Evolutionary conservation across 192 early-diverging fungal genomes (phyloP), one percentile per base, ranked within the genome.

Genomic region (Coemansia sp.): DNA sequence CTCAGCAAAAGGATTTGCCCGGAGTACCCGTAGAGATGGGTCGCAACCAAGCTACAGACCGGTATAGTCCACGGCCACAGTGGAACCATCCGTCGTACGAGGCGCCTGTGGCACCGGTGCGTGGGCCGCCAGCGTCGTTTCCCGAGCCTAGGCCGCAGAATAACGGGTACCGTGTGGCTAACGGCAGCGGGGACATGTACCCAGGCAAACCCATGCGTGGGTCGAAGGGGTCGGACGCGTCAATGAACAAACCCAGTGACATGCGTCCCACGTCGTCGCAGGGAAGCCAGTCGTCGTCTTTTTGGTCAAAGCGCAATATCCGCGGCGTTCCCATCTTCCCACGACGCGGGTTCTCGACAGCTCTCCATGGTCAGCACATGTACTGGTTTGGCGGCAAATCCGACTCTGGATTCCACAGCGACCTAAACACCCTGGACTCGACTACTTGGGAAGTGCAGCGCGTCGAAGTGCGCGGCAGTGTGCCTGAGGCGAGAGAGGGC

Each of bases 331-430:
- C 68, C 21, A 57, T 75, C 68, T 85, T 85, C 37, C 84, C 84
- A n/a, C 73, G 84, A 10, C 72, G 76, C 47, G 84, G 79, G 21
- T 85, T 82, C 67, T 81, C 84, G 6, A 62, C 76, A 1, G 76
- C 84, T 4, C 73, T 77, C 43, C 70, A 82, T 60, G 76, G 69
- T 37, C 64, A 73, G 33, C 66, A 74, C 19, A 53, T 77, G 46
- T 72, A 75, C 46, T 75, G 79, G 72, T 85, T 85, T 26, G 84
- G 84, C 38, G 84, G 84, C 60, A 80, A 80, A 65, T 57, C 71
- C 8, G 73, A 74, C 66, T 58, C 69, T n/a, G 62, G 68, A 23
- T 68, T 76, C 28, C 67, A 69, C 60, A 73, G 77, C 70, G 79
- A 82, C 61, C 70, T 85, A 23, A 61, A 69, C 67, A 77, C 65